phyloP scores from a whole-genome alignment of 2,329 filamentous ascomycete genomes.

The Cytospora piceicola region DNA sequence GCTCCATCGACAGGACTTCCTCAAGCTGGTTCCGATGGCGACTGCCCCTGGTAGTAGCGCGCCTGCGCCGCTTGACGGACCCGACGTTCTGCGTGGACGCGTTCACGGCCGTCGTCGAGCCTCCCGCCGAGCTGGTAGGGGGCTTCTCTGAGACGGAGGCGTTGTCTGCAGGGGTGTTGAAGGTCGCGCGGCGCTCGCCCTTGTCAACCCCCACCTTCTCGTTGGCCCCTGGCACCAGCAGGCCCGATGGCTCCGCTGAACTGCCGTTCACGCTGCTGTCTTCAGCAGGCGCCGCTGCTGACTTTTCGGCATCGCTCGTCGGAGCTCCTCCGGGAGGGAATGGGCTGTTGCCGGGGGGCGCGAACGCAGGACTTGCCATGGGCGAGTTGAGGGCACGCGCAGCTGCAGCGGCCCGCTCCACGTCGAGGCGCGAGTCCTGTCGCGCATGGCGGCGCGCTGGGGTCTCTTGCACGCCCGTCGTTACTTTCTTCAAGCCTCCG shows the following conservation, averaged over 20 bases:
- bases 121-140: constrained; percentile 33
- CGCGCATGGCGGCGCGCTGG: constrained; percentile 29
- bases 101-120: constrained; percentile 28
- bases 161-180: constrained; percentile 52
- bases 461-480: constrained; percentile 15
- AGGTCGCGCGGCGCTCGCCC: constrained; percentile 57
- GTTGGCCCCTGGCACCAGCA: constrained; percentile 29
- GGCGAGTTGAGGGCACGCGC: constrained; percentile 37
- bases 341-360: constrained; percentile 16
- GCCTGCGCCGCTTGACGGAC: constrained; percentile 64
- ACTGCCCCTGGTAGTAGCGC: constrained; percentile 72
- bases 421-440: constrained; percentile 34
- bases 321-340: constrained; percentile 21
- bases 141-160: constrained; percentile 42
- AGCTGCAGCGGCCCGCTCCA: constrained; percentile 37
- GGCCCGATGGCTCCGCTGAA: constrained; percentile 26
- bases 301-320: constrained; percentile 33
- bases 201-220: constrained; percentile 35
- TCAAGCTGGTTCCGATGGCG: constrained; percentile 67
- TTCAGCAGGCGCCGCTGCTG: constrained; percentile 32
- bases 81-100: constrained; percentile 39
- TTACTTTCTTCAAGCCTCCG: constrained; percentile 11
- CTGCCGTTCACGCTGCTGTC: constrained; percentile 30
- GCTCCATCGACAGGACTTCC: constrained; percentile 73
- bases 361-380: constrained; percentile 25